These are phyloP conservation scores for Astragalus glycyphyllos DNA, from an alignment of 306 rosid genomes.

Conservation along the genomic window DNA sequence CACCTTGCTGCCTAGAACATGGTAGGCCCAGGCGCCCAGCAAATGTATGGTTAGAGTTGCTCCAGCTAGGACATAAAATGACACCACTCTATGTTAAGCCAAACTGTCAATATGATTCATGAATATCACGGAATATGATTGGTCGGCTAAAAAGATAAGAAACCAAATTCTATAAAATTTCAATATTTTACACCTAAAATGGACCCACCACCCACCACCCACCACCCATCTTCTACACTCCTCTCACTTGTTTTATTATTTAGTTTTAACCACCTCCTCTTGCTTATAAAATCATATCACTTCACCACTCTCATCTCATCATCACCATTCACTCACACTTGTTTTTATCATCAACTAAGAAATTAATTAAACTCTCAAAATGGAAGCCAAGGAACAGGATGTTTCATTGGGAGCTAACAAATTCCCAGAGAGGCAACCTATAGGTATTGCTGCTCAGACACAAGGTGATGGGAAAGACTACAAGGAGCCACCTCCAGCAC, in stretches of 20 bases:
- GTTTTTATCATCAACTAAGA: background rate
- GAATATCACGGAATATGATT: constrained; percentile 27
- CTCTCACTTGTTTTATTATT: background rate
- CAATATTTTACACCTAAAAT: background rate
- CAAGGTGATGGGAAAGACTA: constrained; percentile 77
- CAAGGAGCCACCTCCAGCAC: constrained; percentile 59
- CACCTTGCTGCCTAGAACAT: constrained; percentile 27
- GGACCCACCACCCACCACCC: constrained; percentile 50
- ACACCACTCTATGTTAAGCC: constrained; percentile 13
- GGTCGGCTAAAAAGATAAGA: constrained; percentile 46
- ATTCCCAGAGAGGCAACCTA: constrained; percentile 85
- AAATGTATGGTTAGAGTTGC: background rate
- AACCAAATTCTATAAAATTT: background rate
- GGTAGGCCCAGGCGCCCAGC: constrained; percentile 3
- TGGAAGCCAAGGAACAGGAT: constrained; percentile 92
- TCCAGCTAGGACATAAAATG: constrained; percentile 36
- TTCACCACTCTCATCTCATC: background rate
- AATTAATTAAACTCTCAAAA: constrained; percentile 9
- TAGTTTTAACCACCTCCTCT: background rate
- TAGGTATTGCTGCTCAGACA: constrained; percentile 63
- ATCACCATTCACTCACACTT: background rate
- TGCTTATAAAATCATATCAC: constrained; percentile 41
- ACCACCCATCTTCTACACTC: background rate
- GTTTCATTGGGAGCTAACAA: constrained; percentile 87
- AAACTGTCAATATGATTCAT: background rate